Conservation (phyloP, 805 yeast species). For the Candida glaebosa region DNA sequence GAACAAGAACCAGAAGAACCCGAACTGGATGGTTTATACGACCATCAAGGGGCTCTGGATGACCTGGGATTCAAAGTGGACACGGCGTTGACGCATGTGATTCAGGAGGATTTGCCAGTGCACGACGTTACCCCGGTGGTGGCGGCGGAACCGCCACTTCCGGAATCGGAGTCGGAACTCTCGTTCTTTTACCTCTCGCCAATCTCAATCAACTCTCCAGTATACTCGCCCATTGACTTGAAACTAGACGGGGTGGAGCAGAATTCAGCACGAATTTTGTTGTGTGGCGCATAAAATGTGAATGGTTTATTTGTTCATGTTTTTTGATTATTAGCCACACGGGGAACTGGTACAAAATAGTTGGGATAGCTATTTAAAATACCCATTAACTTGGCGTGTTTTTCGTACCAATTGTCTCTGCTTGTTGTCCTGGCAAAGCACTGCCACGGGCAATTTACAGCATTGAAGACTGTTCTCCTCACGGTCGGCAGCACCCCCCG, state of each 20-base stretch:
- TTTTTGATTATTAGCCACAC: no score
- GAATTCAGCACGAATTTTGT: slow-evolving; percentile 46
- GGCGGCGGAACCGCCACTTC: not conserved
- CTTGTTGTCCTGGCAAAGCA: slow-evolving; percentile 4
- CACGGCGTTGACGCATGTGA: not conserved
- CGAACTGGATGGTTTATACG: no score
- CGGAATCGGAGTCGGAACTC: not conserved
- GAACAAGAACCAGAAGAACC: no score
- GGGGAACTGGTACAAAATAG: no score
- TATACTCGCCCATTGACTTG: slow-evolving; percentile 38
- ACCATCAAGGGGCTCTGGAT: no score
- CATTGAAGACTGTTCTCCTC: slow-evolving; percentile 5
- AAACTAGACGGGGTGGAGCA: slow-evolving; percentile 37
- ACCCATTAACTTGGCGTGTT: not conserved
- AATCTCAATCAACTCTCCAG: slow-evolving; percentile 38
- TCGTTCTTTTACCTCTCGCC: slow-evolving; percentile 34
- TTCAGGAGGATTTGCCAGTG: not conserved
- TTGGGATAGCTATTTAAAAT: slow-evolving; percentile 1
- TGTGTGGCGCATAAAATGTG: not conserved
- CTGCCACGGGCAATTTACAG: slow-evolving; percentile 2
- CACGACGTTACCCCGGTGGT: not conserved
- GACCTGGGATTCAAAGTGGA: slow-evolving; percentile 6
- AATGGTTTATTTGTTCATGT: no score
- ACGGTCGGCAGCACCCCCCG: slow-evolving; percentile 5
- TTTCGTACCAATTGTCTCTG: slow-evolving; percentile 1